Evolutionary conservation across 2,329 filamentous ascomycete genomes (phyloP).

Genomic region (Ophiobolus disseminans): DNA sequence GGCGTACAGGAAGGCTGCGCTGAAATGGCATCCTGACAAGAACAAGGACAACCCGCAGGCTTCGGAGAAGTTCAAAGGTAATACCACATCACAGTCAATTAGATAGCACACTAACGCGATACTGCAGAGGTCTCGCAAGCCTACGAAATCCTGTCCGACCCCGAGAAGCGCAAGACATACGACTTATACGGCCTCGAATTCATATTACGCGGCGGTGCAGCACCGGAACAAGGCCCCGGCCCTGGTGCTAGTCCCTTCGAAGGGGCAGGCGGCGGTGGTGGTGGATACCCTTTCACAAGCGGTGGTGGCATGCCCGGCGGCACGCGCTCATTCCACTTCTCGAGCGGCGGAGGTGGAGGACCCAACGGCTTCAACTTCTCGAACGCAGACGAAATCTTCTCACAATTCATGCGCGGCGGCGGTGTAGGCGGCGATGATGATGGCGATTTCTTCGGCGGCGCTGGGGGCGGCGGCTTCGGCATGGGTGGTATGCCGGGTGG

Average conservation of each 20-base stretch:
- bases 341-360: slow-evolving; percentile 58
- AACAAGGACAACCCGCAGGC: slow-evolving; percentile 90
- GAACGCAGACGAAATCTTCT: slow-evolving; percentile 83
- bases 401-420: slow-evolving; percentile 75
- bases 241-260: slow-evolving; percentile 55
- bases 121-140: slow-evolving; percentile 84
- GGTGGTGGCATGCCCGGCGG: slow-evolving; percentile 65
- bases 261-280: slow-evolving; percentile 56
- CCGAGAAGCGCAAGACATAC: slow-evolving; percentile 94
- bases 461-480: slow-evolving; percentile 48
- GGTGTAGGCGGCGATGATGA: slow-evolving; percentile 60
- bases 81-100: slow-evolving; percentile 17
- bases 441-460: slow-evolving; percentile 56
- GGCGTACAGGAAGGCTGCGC: slow-evolving; percentile 85
- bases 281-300: slow-evolving; percentile 61
- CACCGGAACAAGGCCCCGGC: slow-evolving; percentile 54
- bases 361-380: slow-evolving; percentile 78
- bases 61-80: slow-evolving; percentile 90
- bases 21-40: slow-evolving; percentile 97
- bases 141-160: slow-evolving; percentile 96
- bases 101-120: slow-evolving; percentile 18
- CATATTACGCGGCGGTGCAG: slow-evolving; percentile 78
- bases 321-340: slow-evolving; percentile 70
- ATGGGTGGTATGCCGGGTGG: slow-evolving; percentile 42
- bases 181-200: slow-evolving; percentile 95